Percentiles rank a stretch among this genome's conserved stretches.
Conservation (phyloP, 306 rosid species). For the Begonia loranthoides region DNA sequence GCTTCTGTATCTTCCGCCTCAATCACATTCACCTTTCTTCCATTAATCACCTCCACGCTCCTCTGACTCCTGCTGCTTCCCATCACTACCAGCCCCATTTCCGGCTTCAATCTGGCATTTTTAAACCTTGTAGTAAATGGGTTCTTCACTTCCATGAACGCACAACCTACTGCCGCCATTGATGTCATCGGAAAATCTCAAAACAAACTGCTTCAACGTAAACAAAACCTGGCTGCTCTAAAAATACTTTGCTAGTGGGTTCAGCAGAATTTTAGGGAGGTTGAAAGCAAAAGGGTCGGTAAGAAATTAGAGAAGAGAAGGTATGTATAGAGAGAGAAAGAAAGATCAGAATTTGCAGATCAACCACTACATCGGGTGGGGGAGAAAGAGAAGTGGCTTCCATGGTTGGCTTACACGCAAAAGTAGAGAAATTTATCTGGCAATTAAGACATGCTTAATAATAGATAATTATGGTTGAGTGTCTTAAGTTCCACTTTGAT, state of each 20-base stretch:
- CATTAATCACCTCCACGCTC: conserved; percentile 25
- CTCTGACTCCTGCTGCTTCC: conserved; percentile 8
- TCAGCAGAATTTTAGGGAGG: conserved; percentile 12
- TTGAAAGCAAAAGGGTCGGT: neutral
- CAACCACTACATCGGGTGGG: conserved; percentile 37
- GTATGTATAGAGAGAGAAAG: neutral
- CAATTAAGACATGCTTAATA: conserved; percentile 5
- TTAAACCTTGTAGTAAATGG: conserved; percentile 3
- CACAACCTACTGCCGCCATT: conserved; percentile 25
- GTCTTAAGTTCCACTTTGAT: neutral
- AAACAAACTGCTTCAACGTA: neutral
- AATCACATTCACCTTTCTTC: conserved; percentile 43
- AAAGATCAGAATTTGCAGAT: conserved; percentile 11
- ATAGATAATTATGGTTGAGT: conserved; percentile 1
- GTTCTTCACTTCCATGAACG: too few species aligned
- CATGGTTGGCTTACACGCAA: conserved; percentile 21
- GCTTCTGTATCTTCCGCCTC: conserved; percentile 10
- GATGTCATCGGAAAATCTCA: conserved; percentile 4
- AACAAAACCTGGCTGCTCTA: neutral
- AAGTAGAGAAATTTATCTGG: neutral
- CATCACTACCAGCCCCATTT: neutral
- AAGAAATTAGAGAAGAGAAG: neutral
- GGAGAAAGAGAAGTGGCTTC: conserved; percentile 12
- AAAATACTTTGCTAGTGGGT: conserved; percentile 15
- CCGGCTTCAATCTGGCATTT: conserved; percentile 3